Percentiles rank a stretch among this genome's conserved stretches.
Evolutionary conservation across 1,284 basidiomycete genomes (phyloP).

Genomic region (Cutaneotrichosporon cavernicola): DNA sequence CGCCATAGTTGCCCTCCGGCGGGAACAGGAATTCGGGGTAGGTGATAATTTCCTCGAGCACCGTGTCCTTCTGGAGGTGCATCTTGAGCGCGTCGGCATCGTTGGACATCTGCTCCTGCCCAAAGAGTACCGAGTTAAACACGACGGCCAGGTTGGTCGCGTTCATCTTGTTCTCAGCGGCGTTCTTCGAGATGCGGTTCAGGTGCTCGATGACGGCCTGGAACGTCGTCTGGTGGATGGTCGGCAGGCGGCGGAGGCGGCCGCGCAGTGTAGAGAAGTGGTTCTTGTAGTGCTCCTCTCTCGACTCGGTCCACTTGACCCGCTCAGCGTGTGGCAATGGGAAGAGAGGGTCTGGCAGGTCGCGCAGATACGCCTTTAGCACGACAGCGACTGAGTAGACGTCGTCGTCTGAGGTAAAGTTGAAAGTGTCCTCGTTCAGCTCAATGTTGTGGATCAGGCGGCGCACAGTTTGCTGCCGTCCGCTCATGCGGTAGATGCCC

Average conservation of each 20-base stretch:
- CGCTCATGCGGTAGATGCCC: slow-evolving; percentile 64
- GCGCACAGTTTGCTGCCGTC: slow-evolving; percentile 72
- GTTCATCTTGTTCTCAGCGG: slow-evolving; percentile 80
- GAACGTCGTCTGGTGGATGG: slow-evolving; percentile 85
- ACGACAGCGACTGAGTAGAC: slow-evolving; percentile 85
- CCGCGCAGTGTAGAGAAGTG: slow-evolving; percentile 71
- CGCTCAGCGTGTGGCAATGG: slow-evolving; percentile 78
- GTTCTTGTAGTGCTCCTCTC: slow-evolving; percentile 68
- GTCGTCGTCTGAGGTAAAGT: slow-evolving; percentile 76
- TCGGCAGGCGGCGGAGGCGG: slow-evolving; percentile 77
- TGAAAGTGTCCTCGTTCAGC: slow-evolving; percentile 79
- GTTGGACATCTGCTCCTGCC: slow-evolving; percentile 79
- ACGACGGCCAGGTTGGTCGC: slow-evolving; percentile 83
- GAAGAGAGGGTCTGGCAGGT: slow-evolving; percentile 91
- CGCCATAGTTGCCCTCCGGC: neutral
- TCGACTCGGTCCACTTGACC: slow-evolving; percentile 73
- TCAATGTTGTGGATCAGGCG: slow-evolving; percentile 86
- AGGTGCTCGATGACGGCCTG: slow-evolving; percentile 86
- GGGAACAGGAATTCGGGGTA: slow-evolving; percentile 55
- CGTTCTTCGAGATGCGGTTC: slow-evolving; percentile 66
- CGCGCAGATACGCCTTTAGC: slow-evolving; percentile 82
- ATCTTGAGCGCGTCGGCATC: slow-evolving; percentile 70
- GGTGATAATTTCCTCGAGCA: slow-evolving; percentile 82
- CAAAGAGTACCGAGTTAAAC: slow-evolving; percentile 78
- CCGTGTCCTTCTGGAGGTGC: slow-evolving; percentile 71